Conservation (phyloP, 768 basidiomycete genomes). For the Paxillus rubicundulus region DNA sequence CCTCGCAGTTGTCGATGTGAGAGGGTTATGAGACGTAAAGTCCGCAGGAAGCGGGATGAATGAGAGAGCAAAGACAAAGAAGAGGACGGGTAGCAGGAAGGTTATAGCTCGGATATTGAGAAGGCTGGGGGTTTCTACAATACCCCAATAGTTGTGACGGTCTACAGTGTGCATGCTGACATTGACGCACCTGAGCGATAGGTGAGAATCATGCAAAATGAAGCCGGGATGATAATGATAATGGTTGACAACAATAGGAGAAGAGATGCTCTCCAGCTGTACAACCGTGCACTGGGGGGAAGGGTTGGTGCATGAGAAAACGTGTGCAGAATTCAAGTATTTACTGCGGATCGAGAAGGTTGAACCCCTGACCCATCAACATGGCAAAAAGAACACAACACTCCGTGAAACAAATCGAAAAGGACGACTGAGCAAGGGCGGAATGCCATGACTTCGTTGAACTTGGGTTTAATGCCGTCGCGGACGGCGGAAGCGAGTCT, state of each 20-base stretch:
- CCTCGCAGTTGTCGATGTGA: constrained; percentile 54
- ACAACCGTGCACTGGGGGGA: constrained; percentile 49
- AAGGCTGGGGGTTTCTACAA: constrained; percentile 24
- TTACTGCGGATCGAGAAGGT: constrained; percentile 53
- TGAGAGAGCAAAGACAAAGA: constrained; percentile 61
- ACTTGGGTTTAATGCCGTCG: constrained; percentile 16
- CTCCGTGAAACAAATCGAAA: constrained; percentile 73
- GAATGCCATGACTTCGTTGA: constrained; percentile 46
- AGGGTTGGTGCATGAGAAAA: constrained; percentile 4
- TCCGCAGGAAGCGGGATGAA: constrained; percentile 64
- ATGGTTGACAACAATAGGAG: constrained; percentile 57
- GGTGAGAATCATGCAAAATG: constrained; percentile 56
- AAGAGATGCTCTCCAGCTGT: constrained; percentile 71
- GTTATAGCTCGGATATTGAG: constrained; percentile 19
- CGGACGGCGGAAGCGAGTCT: constrained; percentile 23
- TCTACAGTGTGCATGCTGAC: neutral
- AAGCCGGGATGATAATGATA: constrained; percentile 66
- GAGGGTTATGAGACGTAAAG: constrained; percentile 39
- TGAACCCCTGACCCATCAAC: constrained; percentile 67
- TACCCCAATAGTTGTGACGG: neutral
- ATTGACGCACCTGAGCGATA: constrained; percentile 32
- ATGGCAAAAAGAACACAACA: constrained; percentile 69
- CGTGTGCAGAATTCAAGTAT: constrained; percentile 22
- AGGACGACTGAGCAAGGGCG: constrained; percentile 52
- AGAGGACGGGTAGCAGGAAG: constrained; percentile 44